Percentiles rank a stretch among this genome's conserved stretches.
phyloP scores from a whole-genome alignment of 805 yeast genomes.

The Priceomyces fermenticarens region DNA sequence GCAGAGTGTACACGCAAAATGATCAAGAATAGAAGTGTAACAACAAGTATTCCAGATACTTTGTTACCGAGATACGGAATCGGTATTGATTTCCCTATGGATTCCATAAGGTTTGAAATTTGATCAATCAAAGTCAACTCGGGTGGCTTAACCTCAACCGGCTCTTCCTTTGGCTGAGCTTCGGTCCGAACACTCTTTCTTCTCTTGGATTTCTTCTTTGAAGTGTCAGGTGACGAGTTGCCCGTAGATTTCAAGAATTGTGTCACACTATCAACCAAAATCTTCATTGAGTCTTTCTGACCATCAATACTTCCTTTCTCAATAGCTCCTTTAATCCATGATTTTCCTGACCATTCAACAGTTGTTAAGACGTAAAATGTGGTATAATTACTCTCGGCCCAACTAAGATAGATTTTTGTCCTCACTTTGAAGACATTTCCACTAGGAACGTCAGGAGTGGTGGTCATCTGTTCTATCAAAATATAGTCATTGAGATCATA shows the following conservation, averaged over 20 bases:
- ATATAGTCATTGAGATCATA: constrained; percentile 47
- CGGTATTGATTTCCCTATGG: constrained; percentile 25
- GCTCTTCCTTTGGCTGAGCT: constrained; percentile 5
- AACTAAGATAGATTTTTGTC: constrained; percentile 55
- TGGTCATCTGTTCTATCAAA: constrained; percentile 54
- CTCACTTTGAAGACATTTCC: constrained; percentile 65
- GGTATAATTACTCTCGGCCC: constrained; percentile 62
- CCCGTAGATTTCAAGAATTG: constrained; percentile 23
- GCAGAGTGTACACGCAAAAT: constrained; percentile 4
- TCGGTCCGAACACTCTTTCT: constrained; percentile 4
- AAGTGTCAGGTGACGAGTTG: constrained; percentile 1
- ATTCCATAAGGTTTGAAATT: constrained; percentile 15
- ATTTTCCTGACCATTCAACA: constrained; percentile 70
- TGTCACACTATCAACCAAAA: constrained; percentile 46
- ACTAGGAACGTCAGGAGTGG: constrained; percentile 81
- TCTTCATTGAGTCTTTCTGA: constrained; percentile 57
- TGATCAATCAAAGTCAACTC: constrained; percentile 14
- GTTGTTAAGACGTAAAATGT: constrained; percentile 49
- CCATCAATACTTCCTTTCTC: constrained; percentile 75
- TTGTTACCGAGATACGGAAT: constrained; percentile 24
- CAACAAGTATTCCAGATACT: constrained; percentile 18
- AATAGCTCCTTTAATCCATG: constrained; percentile 75
- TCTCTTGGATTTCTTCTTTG: constrained; percentile 10
- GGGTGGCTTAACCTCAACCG: constrained; percentile 13
- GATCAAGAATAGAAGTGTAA: constrained; percentile 5